A percentile compares a stretch with the other conserved stretches of the same genome.
These are phyloP conservation scores for Osmanthus fragrans DNA, from an alignment of 257 asterid genomes.

Conservation along the genomic window DNA sequence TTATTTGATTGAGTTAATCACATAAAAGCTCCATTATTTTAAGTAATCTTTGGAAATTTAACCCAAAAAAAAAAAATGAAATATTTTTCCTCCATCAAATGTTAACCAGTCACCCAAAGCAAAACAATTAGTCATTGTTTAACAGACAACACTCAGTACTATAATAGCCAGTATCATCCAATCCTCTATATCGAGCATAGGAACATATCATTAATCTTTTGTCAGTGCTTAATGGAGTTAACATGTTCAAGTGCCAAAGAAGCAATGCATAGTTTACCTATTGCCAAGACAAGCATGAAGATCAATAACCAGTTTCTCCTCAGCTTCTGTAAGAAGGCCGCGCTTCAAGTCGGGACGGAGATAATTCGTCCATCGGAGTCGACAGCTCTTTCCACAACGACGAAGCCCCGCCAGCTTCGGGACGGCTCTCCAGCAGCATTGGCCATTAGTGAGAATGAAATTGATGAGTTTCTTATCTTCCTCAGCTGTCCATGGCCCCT, in stretches of 20 bases:
- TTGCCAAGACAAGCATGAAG: slow-evolving; percentile 94
- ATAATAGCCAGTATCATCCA: too few relatives aligned
- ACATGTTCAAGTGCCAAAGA: background rate
- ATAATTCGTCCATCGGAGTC: slow-evolving; percentile 95
- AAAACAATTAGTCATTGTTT: background rate
- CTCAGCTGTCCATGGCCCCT: slow-evolving; percentile 98
- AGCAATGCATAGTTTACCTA: slow-evolving; percentile 42
- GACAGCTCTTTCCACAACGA: slow-evolving; percentile 97
- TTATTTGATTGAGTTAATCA: background rate
- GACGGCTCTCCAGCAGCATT: slow-evolving; percentile 97
- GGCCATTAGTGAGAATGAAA: slow-evolving; percentile 83
- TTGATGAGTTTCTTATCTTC: slow-evolving; percentile 87
- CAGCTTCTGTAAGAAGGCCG: slow-evolving; percentile 82
- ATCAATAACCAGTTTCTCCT: slow-evolving; percentile 88
- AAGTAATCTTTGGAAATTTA: background rate
- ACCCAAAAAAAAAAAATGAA: too few relatives aligned
- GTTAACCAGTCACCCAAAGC: background rate
- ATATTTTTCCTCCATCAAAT: background rate
- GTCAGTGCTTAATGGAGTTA: too few relatives aligned
- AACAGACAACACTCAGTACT: background rate
- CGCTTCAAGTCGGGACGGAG: slow-evolving; percentile 97
- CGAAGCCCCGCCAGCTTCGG: slow-evolving; percentile 96
- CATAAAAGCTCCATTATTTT: background rate
- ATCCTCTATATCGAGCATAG: too few relatives aligned
- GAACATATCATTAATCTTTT: too few relatives aligned